phyloP scores from a whole-genome alignment of 192 early-diverging fungal genomes.

The Backusella psychrophila region DNA sequence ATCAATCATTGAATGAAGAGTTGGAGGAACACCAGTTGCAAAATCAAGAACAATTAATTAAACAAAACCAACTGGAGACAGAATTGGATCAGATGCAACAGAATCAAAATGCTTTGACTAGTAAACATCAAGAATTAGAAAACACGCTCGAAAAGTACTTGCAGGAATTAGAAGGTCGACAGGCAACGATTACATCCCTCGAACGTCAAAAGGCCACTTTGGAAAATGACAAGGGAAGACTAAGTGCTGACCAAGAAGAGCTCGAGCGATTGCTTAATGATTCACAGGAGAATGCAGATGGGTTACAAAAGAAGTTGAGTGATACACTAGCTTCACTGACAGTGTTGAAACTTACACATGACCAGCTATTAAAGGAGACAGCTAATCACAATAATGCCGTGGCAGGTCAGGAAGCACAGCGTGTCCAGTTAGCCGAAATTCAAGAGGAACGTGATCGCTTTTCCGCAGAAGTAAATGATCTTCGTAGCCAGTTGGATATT shows the following conservation, averaged over 20 bases:
- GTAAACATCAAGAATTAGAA: not conserved
- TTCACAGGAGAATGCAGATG: not conserved
- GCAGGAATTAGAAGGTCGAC: not conserved
- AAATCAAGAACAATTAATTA: not conserved
- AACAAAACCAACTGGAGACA: not conserved
- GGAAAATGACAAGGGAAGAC: not conserved
- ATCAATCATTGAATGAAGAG: not conserved
- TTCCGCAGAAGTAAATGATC: conserved; percentile 30
- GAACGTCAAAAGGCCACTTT: not conserved
- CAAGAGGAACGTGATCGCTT: not conserved
- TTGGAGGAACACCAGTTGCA: not conserved
- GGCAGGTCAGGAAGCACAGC: conserved; percentile 1
- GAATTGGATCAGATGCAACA: not conserved
- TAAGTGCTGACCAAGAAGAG: not conserved
- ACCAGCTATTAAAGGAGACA: not conserved
- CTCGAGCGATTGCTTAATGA: not conserved
- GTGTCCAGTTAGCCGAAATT: not conserved
- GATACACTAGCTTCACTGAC: conserved; percentile 8
- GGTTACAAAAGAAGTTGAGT: not conserved
- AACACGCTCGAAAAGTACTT: not conserved
- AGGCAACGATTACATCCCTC: not conserved
- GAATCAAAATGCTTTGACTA: not conserved
- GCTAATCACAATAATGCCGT: not conserved
- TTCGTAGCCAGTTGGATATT: conserved; percentile 33
- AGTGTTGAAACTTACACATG: conserved; percentile 3